Base-by-base conservation (phyloP, 2,329 filamentous ascomycete genomes). In the Corinectria fuckeliana region DNA sequence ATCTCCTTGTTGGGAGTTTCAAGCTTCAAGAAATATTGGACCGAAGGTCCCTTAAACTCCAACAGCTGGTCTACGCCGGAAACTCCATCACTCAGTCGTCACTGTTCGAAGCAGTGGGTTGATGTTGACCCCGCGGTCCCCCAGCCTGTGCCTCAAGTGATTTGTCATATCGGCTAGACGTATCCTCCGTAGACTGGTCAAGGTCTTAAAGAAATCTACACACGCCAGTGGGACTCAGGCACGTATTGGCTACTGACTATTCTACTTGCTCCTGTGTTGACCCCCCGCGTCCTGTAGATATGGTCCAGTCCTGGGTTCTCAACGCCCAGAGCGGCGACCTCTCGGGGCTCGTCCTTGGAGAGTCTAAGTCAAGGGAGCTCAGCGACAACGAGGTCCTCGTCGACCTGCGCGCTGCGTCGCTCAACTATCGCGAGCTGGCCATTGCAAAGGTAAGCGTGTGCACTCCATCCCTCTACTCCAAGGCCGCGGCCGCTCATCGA, bases 301-400 rank as follows among this genome's bases (percentile, higher is more conserved):
- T 36, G 32, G 32, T n/a, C 32, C 32, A 34, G 14, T 36, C 32
- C 4, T 36, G 32, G 32, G 7, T 36, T 16, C 32, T 36, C 32
- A 36, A 36, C n/a, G 14, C 32, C 32, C 32, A 36, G 32, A 18
- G 16, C 4, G n/a, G 14, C n/a, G 32, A 36, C 10, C n/a, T 36
- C 9, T 36, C 32, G 7, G 32, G 32, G n/a, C n/a, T 36, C 32
- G 32, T 36, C 32, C 32, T 36, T 36, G 32, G 32, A 36, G 32
- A 16, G 8, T n/a, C 2, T 1, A 36, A 36, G 32, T 36, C 32
- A 6, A 36, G 32, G 6, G n/a, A 36, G 4, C 14, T 36, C n/a
- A n/a, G 32, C 7, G n/a, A 36, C 32, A 36, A 82, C 49, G 85
- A 89, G 47, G 85, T 88, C 4, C 76, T 89, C 5, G 84, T 89